phyloP scores from a whole-genome alignment of 2,329 filamentous ascomycete genomes.

The Penicillium brevicompactum region DNA sequence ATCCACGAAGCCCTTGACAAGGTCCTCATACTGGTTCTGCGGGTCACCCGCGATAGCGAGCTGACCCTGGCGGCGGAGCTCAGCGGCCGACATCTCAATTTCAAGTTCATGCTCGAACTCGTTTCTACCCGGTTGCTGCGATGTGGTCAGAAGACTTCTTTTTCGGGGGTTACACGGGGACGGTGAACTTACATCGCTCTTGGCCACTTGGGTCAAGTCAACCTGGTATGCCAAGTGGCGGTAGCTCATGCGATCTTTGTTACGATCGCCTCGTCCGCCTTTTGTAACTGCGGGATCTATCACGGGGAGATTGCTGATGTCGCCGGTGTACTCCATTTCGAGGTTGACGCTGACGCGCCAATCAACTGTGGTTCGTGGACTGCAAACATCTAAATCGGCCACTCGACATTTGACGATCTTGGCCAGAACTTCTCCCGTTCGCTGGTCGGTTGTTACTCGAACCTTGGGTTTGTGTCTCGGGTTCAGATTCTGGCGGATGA shows the following conservation, averaged over 20 bases:
- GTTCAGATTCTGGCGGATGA: constrained; percentile 63
- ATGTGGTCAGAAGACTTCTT: constrained; percentile 15
- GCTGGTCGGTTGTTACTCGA: constrained; percentile 76
- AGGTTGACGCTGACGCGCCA: constrained; percentile 93
- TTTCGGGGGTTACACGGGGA: constrained; percentile 10
- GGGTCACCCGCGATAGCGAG: constrained; percentile 42
- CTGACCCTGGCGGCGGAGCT: constrained; percentile 47
- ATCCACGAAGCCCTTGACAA: constrained; percentile 53
- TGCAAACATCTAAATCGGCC: constrained; percentile 82
- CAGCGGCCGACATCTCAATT: constrained; percentile 50
- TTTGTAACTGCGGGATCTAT: constrained; percentile 36
- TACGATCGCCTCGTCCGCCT: constrained; percentile 60
- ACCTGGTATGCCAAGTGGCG: constrained; percentile 84
- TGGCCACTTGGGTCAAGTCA: constrained; percentile 87
- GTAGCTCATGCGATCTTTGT: constrained; percentile 91
- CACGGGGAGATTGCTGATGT: constrained; percentile 56
- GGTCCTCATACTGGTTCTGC: constrained; percentile 47
- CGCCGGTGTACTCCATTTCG: constrained; percentile 83
- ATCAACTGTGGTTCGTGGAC: constrained; percentile 76
- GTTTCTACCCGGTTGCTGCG: constrained; percentile 33
- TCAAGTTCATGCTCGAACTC: constrained; percentile 53
- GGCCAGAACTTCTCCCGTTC: constrained; percentile 68
- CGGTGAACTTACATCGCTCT: constrained; percentile 43
- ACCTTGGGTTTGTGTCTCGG: constrained; percentile 64
- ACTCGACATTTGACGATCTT: constrained; percentile 93